These are phyloP conservation scores for Eucalyptus tenuipes DNA, from an alignment of 345 rosid genomes.

Conservation along the genomic window DNA sequence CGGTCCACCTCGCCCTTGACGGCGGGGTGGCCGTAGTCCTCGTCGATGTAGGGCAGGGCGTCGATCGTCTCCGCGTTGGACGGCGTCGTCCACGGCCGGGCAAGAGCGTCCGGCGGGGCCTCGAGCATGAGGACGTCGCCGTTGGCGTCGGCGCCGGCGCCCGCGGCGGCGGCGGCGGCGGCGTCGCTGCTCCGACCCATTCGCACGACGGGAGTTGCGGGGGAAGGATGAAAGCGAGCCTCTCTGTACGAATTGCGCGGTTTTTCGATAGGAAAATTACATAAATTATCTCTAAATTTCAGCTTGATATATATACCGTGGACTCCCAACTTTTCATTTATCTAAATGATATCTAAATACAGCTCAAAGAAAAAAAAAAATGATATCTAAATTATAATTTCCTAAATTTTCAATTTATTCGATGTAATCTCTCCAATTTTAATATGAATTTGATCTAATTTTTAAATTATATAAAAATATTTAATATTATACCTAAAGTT, in stretches of 20 bases:
- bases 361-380: too few relatives aligned
- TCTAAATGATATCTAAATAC: too few relatives aligned
- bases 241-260: neutral
- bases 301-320: neutral
- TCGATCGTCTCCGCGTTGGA: slow-evolving; percentile 66
- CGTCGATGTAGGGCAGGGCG: slow-evolving; percentile 95
- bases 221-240: neutral
- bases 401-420: too few relatives aligned
- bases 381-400: neutral
- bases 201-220: neutral
- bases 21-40: slow-evolving; percentile 62
- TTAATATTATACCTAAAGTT: accelerated
- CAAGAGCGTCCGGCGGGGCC: slow-evolving; percentile 26
- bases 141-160: slow-evolving; percentile 5
- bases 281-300: too few relatives aligned
- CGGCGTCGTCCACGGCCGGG: slow-evolving; percentile 57
- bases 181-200: neutral
- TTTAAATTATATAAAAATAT: too few relatives aligned
- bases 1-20: slow-evolving; percentile 84
- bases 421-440: too few relatives aligned
- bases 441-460: too few relatives aligned
- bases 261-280: neutral
- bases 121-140: slow-evolving; percentile 76
- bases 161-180: neutral
- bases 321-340: too few relatives aligned